Evolutionary conservation across 371 early-diverging fungal genomes (phyloP).

Genomic region (Haplosporangium sp.): DNA sequence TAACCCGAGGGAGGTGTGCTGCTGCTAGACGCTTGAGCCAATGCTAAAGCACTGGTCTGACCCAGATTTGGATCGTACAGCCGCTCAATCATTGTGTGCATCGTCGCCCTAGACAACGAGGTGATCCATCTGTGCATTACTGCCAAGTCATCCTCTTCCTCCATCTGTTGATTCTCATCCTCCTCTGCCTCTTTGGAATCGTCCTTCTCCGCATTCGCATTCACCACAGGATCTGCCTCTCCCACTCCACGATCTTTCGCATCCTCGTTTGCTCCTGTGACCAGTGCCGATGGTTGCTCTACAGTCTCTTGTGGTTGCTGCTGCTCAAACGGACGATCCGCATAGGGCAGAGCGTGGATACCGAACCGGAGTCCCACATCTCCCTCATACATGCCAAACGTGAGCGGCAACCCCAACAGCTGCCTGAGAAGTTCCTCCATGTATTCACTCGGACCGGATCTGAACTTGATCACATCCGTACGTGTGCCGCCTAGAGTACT

Average conservation of each 20-base stretch:
- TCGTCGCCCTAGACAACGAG: conserved; percentile 68
- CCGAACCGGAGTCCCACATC: conserved; percentile 66
- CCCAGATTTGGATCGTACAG: conserved; percentile 38
- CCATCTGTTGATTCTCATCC: conserved; percentile 3
- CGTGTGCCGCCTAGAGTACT: conserved; percentile 47
- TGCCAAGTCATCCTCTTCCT: conserved; percentile 53
- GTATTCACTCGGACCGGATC: conserved; percentile 65
- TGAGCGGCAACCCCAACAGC: conserved; percentile 74
- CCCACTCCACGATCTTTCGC: conserved; percentile 40
- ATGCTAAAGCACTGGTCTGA: not conserved
- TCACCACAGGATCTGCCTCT: conserved; percentile 34
- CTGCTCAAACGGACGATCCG: conserved; percentile 41
- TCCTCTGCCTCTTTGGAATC: conserved; percentile 15
- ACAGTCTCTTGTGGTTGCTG: conserved; percentile 6
- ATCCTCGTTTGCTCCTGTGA: conserved; percentile 7
- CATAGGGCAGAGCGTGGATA: conserved; percentile 68
- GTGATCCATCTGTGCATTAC: conserved; percentile 78
- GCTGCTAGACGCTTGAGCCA: not conserved
- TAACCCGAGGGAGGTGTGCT: conserved; percentile 7
- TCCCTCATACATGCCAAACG: conserved; percentile 73
- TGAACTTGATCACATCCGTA: conserved; percentile 51
- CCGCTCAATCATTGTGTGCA: conserved; percentile 57
- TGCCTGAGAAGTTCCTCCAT: conserved; percentile 78
- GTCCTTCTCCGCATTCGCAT: not conserved
- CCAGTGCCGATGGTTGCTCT: conserved; percentile 5